Conservation (phyloP, 2,329 filamentous ascomycete genomes). For the Stemphylium vesicarium region DNA sequence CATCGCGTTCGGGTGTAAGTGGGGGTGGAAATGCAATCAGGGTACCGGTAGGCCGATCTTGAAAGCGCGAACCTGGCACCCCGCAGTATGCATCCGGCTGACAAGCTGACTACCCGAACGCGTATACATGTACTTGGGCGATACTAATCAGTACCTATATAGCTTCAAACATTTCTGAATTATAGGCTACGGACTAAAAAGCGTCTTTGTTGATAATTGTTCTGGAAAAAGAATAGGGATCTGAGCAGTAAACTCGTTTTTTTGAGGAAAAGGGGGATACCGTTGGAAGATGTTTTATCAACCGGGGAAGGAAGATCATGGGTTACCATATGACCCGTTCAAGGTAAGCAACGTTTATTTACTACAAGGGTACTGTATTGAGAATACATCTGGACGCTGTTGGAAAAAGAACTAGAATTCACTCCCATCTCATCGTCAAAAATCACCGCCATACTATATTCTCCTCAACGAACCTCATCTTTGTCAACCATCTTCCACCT, state of each 20-base stretch:
- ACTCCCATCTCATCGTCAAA: too few relatives aligned
- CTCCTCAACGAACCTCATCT: too few relatives aligned
- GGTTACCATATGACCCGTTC: constrained; percentile 62
- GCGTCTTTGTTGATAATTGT: too few relatives aligned
- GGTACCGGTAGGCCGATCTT: neutral
- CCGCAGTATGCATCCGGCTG: neutral
- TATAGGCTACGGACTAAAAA: too few relatives aligned
- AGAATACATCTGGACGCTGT: too few relatives aligned
- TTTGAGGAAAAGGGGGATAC: neutral
- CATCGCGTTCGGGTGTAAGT: neutral
- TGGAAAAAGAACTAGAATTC: too few relatives aligned
- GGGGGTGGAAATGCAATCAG: neutral
- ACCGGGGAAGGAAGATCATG: constrained; percentile 60
- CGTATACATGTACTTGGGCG: too few relatives aligned
- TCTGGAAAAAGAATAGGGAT: neutral
- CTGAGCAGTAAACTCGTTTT: neutral
- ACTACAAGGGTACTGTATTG: neutral
- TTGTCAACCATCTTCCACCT: neutral
- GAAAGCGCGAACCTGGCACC: constrained; percentile 1
- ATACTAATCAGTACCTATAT: too few relatives aligned
- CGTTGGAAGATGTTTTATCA: constrained; percentile 57
- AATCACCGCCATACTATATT: too few relatives aligned
- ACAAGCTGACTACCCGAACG: neutral
- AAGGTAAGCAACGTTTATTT: constrained; percentile 49
- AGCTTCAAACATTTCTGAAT: too few relatives aligned